Base-by-base conservation (phyloP, 768 basidiomycete genomes). In the Calocybe indica region DNA sequence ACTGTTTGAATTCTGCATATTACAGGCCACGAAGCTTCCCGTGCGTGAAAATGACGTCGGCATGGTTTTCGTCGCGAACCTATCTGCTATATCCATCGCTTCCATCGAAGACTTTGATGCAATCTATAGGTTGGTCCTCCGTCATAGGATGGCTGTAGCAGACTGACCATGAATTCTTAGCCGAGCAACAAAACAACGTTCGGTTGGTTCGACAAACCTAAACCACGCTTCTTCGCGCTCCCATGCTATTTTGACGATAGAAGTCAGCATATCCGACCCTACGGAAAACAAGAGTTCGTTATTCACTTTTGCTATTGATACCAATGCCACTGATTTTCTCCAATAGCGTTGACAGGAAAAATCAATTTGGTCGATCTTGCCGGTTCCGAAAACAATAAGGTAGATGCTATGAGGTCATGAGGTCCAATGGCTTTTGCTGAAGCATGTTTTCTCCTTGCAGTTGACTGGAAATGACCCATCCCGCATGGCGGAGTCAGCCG, bases 331-430 rank as follows among this genome's bases (percentile, higher is more conserved):
- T 30, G 13, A 43, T 35, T 47, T 33, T 30, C 35, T 22, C 22
- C n/a, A 29, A 15, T 51, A 89, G 88, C 76, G 37, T 61, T 84
- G 42, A 76, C 73, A 2, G 90, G 89, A 7, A 89, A 86, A 61
- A 83, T 92, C 47, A 89, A 89, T 53, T 76, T 93, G 7, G 88
- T 92, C 8, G 92, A 94, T 66, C 75, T 94, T 28, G 92, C 92
- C 12, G 92, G 92, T 28, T 91, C 88, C 0, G 92, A 94, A 67
- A 92, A 92, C 58, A 93, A 92, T 63, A 93, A 89, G 66, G 82
- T 82, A 34, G 12, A 62, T 53, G n/a, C 11, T 2, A 10, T 6
- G 22, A 22, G 22, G 22, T 22, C 22, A 22, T 22, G 22, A 22
- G n/a, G n/a, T 22, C 22, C 22, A 22, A 22, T 4, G 22, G 22